Base-by-base conservation (phyloP, 1,284 basidiomycete genomes). In the Veloboletus limbatus region DNA sequence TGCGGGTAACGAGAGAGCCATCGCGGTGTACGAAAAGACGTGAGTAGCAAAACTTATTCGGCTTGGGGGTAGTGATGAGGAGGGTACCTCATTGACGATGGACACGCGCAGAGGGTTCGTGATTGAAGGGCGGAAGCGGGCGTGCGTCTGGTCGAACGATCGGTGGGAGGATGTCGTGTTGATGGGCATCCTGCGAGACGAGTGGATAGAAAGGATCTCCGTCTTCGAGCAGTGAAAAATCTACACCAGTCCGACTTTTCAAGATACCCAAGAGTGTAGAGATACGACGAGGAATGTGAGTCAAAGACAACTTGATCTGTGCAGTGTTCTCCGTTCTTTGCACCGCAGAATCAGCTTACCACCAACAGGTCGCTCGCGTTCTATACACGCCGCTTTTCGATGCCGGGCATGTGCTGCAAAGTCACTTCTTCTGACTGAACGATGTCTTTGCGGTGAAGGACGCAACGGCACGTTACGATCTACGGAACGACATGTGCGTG, bases 281-380 rank as follows among this genome's bases (percentile, higher is more conserved):
- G 47, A 53, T 47, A 57, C 47, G 42, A 24, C n/a, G n/a, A n/a
- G n/a, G n/a, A n/a, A n/a, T n/a, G n/a, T n/a, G n/a, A n/a, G n/a
- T n/a, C n/a, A n/a, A n/a, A n/a, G n/a, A n/a, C n/a, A n/a, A n/a
- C n/a, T n/a, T n/a, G n/a, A n/a, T n/a, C n/a, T n/a, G n/a, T n/a
- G n/a, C n/a, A n/a, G n/a, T n/a, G n/a, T n/a, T n/a, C n/a, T n/a
- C n/a, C n/a, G 58, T 8, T 67, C 60, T 40, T 63, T 60, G 42
- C 68, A 71, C 55, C 64, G 63, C 28, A 69, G 69, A 61, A 73
- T 64, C 24, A 70, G 49, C 46, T 67, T 54, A 1, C 67, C 68
- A 47, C 67, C 65, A 22, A 60, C 56, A 8, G 66, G 67, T 13
- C 69, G 66, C 52, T 73, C 67, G 26, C 63, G 56, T 28, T 71